phyloP scores from a whole-genome alignment of 2,329 filamentous ascomycete species.

The Aspergillaceae sp. region DNA sequence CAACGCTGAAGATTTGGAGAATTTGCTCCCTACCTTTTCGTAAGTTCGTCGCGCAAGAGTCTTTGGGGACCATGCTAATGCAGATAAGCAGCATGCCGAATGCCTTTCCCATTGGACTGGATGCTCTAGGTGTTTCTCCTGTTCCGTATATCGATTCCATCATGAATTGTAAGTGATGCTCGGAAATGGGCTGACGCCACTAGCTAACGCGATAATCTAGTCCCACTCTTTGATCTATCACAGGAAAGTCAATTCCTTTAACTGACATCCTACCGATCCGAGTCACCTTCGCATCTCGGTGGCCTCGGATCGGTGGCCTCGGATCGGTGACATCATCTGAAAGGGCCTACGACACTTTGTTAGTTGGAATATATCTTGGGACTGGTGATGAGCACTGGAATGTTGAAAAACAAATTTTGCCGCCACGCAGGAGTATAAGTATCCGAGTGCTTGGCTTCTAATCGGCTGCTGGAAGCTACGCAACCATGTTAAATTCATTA shows the following conservation, averaged over 20 bases:
- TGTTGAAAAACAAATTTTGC: not conserved
- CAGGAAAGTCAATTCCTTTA: constrained; percentile 7
- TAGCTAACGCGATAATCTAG: constrained; percentile 4
- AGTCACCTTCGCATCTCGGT: constrained; percentile 1
- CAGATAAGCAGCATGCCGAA: not conserved
- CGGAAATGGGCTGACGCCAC: not conserved
- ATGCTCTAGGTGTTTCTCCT: constrained; percentile 15
- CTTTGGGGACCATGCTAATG: not conserved
- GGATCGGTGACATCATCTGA: not conserved
- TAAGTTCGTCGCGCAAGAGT: not conserved
- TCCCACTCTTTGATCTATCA: constrained; percentile 17
- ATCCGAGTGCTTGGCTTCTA: not conserved
- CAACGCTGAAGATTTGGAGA: not conserved
- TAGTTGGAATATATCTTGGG: not conserved
- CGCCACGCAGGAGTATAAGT: not conserved
- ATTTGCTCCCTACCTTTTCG: not conserved
- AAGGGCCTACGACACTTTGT: too few relatives aligned
- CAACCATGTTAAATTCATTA: constrained; percentile 9
- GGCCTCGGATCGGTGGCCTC: constrained; percentile 7
- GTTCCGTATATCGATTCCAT: constrained; percentile 21
- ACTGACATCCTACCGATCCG: constrained; percentile 1
- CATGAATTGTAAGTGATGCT: constrained; percentile 13
- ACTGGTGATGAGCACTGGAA: not conserved
- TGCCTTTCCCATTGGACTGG: constrained; percentile 6
- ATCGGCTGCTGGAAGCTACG: not conserved